Base-by-base conservation (phyloP, 768 basidiomycete species). In the Rhizopogon sp. region DNA sequence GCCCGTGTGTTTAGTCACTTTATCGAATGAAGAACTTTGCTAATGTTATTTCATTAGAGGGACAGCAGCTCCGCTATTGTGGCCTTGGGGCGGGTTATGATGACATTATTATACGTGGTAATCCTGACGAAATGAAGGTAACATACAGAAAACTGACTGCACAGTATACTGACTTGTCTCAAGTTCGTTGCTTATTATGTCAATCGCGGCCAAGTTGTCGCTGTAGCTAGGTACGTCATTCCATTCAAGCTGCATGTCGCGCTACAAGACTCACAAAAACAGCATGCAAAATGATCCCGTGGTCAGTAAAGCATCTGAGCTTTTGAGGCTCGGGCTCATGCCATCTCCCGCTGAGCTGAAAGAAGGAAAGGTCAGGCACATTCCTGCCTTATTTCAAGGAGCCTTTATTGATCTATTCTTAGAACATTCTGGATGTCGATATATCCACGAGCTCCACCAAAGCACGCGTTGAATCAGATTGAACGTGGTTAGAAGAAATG, bases 211-310 rank as follows among this genome's bases (percentile, higher is more conserved):
- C 82, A 79, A 57, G 75, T 90, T 39, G 74, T 85, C 42, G 89
- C 87, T 17, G 83, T 88, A 29, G 80, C 86, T 1, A 82, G 79
- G 83, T 85, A 60, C 56, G 74, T 55, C 20, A 25, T 22, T 22
- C 35, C 14, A n/a, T 37, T 1, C 5, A 6, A 14, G 13, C 31
- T 39, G 13, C 33, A 40, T 43, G 41, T n/a, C 8, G 3, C 42
- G 22, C 45, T 50, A 49, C n/a, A 25, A n/a, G 17, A 16, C 42
- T 59, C 10, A 57, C 22, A 39, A 5, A 49, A 20, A 14, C 52
- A 87, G 85, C 61, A 92, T 92, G 88, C 85, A 86, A 67, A 82
- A 82, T 54, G 91, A 93, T 62, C 91, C 91, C 1, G 78, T 90
- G 33, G 88, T 93, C 31, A 78, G 80, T 54, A 87, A 88, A 70